These are phyloP conservation scores for Drechslerella coelobrocha DNA, from an alignment of 2,329 filamentous ascomycete species.

Conservation along the genomic window DNA sequence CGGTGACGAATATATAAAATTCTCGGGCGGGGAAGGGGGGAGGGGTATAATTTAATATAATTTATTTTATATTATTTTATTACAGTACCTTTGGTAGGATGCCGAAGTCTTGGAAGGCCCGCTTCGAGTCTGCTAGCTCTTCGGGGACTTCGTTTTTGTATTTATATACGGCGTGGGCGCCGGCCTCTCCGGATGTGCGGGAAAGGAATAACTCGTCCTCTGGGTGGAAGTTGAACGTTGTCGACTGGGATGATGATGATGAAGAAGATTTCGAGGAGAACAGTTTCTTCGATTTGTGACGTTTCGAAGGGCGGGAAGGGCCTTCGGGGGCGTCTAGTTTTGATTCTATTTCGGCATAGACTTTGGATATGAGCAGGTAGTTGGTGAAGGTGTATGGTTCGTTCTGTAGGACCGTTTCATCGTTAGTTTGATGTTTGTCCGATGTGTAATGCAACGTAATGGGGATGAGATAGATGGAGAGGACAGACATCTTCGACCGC, in stretches of 20 bases:
- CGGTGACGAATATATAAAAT: too few relatives aligned
- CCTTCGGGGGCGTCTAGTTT: constrained; percentile 67
- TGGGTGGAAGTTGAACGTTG: constrained; percentile 84
- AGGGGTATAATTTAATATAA: not conserved
- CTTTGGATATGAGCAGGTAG: constrained; percentile 89
- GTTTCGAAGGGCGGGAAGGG: constrained; percentile 10
- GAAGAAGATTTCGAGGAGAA: not conserved
- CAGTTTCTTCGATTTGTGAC: constrained; percentile 14
- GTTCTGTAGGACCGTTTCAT: constrained; percentile 59
- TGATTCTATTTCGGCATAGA: constrained; percentile 87
- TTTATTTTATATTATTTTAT: too few relatives aligned
- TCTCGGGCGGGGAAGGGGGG: not conserved
- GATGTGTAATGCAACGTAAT: not conserved
- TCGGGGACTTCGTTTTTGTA: constrained; percentile 81
- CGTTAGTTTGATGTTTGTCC: too few relatives aligned
- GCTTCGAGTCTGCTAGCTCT: constrained; percentile 83
- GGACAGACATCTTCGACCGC: constrained; percentile 75
- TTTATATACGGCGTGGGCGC: constrained; percentile 73
- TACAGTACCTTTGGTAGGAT: constrained; percentile 75
- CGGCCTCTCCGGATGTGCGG: constrained; percentile 64
- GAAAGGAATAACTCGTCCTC: constrained; percentile 82
- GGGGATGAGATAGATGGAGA: too few relatives aligned
- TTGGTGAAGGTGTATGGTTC: constrained; percentile 93
- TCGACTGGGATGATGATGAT: constrained; percentile 10
- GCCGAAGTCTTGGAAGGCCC: constrained; percentile 92